Evolutionary conservation across 2,329 filamentous ascomycete species (phyloP).

Genomic region (Fusarium proliferatum): DNA sequence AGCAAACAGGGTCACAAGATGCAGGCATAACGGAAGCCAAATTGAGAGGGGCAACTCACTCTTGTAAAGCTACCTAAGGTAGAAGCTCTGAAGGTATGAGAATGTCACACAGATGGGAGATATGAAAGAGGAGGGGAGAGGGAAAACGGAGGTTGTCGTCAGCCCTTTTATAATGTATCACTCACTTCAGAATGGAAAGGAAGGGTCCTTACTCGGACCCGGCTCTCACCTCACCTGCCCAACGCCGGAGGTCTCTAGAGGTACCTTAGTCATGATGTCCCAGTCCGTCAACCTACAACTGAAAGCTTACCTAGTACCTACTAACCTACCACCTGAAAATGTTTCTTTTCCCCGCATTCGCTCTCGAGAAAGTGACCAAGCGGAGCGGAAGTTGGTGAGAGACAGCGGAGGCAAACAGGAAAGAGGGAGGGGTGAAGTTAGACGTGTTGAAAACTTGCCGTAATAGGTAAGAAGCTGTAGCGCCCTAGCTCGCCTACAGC

Average conservation of each 20-base stretch:
- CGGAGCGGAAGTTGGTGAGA: conserved; percentile 13
- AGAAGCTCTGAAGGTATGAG: not conserved
- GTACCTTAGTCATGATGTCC: conserved; percentile 28
- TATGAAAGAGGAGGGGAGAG: not conserved
- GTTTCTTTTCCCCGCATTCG: conserved; percentile 34
- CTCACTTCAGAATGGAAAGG: not conserved
- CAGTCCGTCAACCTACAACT: conserved; percentile 7
- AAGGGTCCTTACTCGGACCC: conserved; percentile 16
- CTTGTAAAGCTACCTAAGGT: not conserved
- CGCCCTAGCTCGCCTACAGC: not conserved
- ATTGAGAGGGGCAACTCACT: conserved; percentile 22
- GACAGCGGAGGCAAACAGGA: conserved; percentile 19
- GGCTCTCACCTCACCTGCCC: conserved; percentile 5
- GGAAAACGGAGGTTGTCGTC: not conserved
- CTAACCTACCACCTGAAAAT: conserved; percentile 4
- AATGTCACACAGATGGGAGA: not conserved
- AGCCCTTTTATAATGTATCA: conserved; percentile 30
- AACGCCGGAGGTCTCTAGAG: not conserved
- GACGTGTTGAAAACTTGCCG: conserved; percentile 22
- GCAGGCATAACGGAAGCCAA: conserved; percentile 4
- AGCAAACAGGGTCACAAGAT: conserved; percentile 1
- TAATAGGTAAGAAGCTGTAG: conserved; percentile 30
- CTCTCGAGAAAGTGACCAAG: conserved; percentile 19
- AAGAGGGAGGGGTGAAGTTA: conserved; percentile 39
- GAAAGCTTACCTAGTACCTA: not conserved